Percentiles rank a stretch among this genome's conserved stretches.
Conservation (phyloP, 2,329 filamentous ascomycete species). For the Arthrocladium fulminans region DNA sequence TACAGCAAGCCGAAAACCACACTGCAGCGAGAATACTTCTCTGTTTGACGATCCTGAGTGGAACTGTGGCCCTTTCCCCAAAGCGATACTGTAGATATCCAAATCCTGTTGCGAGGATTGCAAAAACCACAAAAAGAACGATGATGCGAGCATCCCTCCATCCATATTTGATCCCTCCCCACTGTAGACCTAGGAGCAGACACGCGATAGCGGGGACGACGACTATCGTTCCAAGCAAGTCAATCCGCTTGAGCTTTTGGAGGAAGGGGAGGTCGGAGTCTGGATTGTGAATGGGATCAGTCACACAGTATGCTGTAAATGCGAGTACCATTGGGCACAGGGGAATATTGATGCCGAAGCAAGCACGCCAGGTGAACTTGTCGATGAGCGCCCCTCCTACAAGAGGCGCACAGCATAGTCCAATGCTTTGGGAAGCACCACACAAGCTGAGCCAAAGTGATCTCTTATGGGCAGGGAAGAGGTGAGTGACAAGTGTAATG, state of each 20-base stretch:
- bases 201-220: conserved; percentile 26
- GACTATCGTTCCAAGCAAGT: conserved; percentile 27
- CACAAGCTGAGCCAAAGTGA: conserved; percentile 24
- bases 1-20: conserved; percentile 12
- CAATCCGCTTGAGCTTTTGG: conserved; percentile 26
- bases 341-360: conserved; percentile 37
- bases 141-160: conserved; percentile 17
- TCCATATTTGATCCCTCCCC: conserved; percentile 24
- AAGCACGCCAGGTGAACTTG: conserved; percentile 30
- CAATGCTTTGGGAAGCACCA: conserved; percentile 23
- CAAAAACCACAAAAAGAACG: conserved; percentile 12
- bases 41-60: conserved; percentile 14
- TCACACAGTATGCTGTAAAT: conserved; percentile 25
- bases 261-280: conserved; percentile 16
- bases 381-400: conserved; percentile 31
- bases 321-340: conserved; percentile 28
- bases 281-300: conserved; percentile 17
- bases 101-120: conserved; percentile 11
- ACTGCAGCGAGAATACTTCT: conserved; percentile 12
- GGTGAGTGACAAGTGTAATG: conserved; percentile 17
- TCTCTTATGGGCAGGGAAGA: conserved; percentile 24
- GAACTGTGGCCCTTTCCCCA: conserved; percentile 22
- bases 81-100: conserved; percentile 10
- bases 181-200: conserved; percentile 25
- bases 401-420: conserved; percentile 25